These are phyloP conservation scores for Phytophthora colocasiae DNA, from an alignment of 352 stramenopile genomes.

Conservation along the genomic window DNA sequence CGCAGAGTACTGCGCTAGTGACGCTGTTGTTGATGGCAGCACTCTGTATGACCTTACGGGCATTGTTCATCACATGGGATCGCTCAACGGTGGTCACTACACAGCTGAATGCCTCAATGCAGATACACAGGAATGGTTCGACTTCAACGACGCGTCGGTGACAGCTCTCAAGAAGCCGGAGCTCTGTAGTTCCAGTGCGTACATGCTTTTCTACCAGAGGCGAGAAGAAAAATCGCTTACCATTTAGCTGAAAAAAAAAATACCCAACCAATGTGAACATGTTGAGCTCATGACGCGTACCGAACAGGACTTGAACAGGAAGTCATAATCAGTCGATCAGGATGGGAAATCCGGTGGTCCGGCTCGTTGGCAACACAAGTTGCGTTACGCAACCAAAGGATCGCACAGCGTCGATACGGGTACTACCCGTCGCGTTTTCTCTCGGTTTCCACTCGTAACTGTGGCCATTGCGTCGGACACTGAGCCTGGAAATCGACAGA, in stretches of 20 bases:
- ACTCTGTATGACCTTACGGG: slow-evolving; percentile 82
- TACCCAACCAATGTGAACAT: background rate
- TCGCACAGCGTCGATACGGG: no score
- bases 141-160: slow-evolving; percentile 81
- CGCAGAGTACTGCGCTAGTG: slow-evolving; percentile 67
- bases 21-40: slow-evolving; percentile 72
- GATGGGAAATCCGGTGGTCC: slow-evolving; percentile 23
- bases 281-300: slow-evolving; percentile 2
- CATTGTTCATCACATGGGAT: slow-evolving; percentile 83
- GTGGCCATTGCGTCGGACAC: background rate
- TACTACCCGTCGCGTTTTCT: no score
- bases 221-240: slow-evolving; percentile 66
- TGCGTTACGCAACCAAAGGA: no score
- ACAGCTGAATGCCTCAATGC: slow-evolving; percentile 81
- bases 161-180: slow-evolving; percentile 73
- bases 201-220: slow-evolving; percentile 84
- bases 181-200: slow-evolving; percentile 67
- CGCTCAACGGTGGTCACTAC: slow-evolving; percentile 84
- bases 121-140: slow-evolving; percentile 79
- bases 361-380: background rate
- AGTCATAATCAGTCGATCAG: slow-evolving; percentile 12
- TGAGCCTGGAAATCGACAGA: no score
- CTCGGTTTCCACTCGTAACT: background rate
- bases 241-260: slow-evolving; percentile 28
- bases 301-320: background rate